Percentiles rank a stretch among this genome's conserved stretches.
Conservation (phyloP, 306 rosid species). For the Trifolium fragiferum region DNA sequence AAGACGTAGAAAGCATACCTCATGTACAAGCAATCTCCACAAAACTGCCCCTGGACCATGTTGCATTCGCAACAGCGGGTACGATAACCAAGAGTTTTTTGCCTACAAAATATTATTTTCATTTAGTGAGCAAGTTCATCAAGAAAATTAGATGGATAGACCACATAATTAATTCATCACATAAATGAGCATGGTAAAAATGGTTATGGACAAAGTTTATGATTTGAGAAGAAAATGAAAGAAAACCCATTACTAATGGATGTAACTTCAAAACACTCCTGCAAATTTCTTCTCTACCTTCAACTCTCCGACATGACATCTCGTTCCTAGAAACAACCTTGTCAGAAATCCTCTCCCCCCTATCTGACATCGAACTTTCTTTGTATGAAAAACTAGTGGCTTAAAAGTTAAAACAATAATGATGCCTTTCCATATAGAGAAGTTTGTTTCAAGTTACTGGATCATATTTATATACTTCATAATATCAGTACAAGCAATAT, state of each 20-base stretch:
- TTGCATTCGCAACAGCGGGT: conserved; percentile 77
- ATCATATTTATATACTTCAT: not conserved
- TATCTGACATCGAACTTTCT: no score
- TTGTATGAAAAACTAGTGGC: not conserved
- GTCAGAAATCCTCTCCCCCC: not conserved
- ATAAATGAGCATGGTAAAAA: conserved; percentile 11
- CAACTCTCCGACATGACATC: not conserved
- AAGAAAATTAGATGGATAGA: conserved; percentile 26
- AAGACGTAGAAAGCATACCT: conserved; percentile 58
- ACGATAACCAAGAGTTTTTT: conserved; percentile 86
- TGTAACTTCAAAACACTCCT: not conserved
- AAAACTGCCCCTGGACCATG: conserved; percentile 85
- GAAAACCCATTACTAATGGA: not conserved
- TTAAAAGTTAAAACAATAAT: conserved; percentile 12
- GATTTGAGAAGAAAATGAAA: conserved; percentile 8
- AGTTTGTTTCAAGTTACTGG: not conserved
- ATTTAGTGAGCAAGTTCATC: conserved; percentile 35
- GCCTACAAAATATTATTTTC: conserved; percentile 62
- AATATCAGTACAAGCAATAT: no score
- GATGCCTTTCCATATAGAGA: not conserved
- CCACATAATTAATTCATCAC: not conserved
- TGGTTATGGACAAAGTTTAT: not conserved
- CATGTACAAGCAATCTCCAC: conserved; percentile 98
- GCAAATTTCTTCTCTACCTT: not conserved
- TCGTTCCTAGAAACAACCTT: not conserved